A percentile compares a stretch with the other conserved stretches of the same genome.
Conservation (phyloP, 1,139 yeast species). For the Geotrichum histeridarum region DNA sequence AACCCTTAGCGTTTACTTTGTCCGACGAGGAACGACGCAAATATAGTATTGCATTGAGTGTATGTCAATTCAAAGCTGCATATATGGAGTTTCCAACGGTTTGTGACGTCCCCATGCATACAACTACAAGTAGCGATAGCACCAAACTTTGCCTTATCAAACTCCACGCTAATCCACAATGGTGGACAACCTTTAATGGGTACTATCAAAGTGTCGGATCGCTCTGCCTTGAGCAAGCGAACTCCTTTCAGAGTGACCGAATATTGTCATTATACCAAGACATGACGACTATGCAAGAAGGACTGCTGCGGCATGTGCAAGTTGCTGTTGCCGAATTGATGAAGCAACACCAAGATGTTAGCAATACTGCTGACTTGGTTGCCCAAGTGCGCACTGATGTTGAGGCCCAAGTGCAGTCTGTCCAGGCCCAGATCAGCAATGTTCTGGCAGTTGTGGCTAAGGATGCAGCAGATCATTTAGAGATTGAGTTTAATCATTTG, state of each 20-base stretch:
- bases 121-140: not conserved
- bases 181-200: conserved; percentile 18
- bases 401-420: not conserved
- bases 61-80: conserved; percentile 16
- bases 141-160: conserved; percentile 4
- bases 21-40: conserved; percentile 11
- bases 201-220: conserved; percentile 16
- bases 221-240: conserved; percentile 13
- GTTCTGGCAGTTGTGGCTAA: not conserved
- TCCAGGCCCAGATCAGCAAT: not conserved
- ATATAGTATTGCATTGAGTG: conserved; percentile 11
- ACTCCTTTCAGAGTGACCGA: conserved; percentile 11
- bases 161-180: conserved; percentile 9
- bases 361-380: not conserved
- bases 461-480: not conserved
- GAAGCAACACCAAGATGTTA: not conserved
- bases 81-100: conserved; percentile 4
- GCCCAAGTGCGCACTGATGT: not conserved
- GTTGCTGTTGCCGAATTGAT: not conserved
- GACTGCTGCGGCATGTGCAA: not conserved
- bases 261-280: conserved; percentile 4
- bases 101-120: not conserved
- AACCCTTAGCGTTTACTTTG: not conserved
- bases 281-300: conserved; percentile 3
- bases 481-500: not conserved